Conservation (phyloP, 345 rosid species). For the Kandelia obovata region DNA sequence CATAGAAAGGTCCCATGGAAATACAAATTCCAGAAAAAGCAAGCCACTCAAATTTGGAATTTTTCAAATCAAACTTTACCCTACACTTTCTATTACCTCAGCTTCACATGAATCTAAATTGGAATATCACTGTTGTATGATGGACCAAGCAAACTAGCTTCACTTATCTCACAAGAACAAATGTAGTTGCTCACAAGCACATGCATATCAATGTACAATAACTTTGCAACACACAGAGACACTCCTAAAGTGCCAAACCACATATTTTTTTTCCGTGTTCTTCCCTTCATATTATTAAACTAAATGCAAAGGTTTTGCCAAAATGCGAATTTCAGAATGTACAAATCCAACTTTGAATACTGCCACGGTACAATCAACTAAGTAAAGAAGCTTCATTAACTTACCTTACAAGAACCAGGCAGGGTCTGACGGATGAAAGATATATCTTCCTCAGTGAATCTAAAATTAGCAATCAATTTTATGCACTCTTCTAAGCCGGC, state of each 20-base stretch:
- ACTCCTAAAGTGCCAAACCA: too few species aligned
- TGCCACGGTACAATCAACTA: neutral
- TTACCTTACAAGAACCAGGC: slow-evolving; percentile 80
- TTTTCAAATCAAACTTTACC: neutral
- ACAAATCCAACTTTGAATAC: neutral
- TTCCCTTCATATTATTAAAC: too few species aligned
- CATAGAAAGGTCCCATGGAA: neutral
- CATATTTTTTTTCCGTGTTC: too few species aligned
- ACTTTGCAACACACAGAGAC: too few species aligned
- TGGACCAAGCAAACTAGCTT: neutral
- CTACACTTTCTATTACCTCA: neutral
- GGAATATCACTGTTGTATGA: neutral
- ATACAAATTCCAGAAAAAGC: neutral
- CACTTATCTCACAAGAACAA: slow-evolving; percentile 67
- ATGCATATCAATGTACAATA: too few species aligned
- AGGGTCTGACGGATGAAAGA: slow-evolving; percentile 57
- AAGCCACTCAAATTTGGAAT: neutral
- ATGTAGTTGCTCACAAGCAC: too few species aligned
- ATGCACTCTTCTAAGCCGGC: slow-evolving; percentile 98
- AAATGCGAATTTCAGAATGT: too few species aligned
- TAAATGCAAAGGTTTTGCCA: too few species aligned
- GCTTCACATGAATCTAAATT: neutral
- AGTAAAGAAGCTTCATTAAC: slow-evolving; percentile 1
- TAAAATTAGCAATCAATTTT: slow-evolving; percentile 82
- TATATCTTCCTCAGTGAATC: slow-evolving; percentile 62